A percentile compares a stretch with the other conserved stretches of the same genome.
phyloP scores from a whole-genome alignment of 2,329 filamentous ascomycete species.

The Drechmeria coniospora region DNA sequence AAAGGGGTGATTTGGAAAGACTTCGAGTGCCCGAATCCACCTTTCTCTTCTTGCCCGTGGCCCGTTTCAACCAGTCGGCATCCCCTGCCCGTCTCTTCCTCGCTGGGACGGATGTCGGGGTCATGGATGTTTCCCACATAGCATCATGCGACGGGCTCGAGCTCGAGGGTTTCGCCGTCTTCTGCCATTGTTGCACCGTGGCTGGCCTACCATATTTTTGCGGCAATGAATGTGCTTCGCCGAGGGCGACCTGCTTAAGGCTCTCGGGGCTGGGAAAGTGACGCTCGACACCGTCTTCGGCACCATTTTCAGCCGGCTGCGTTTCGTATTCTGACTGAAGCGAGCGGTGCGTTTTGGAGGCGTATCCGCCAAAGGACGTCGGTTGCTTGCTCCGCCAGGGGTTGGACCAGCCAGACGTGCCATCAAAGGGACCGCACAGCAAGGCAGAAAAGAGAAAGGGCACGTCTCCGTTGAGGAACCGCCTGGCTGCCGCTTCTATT shows the following conservation, averaged over 20 bases:
- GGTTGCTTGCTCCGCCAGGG: conserved; percentile 15
- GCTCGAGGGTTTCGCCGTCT: no score
- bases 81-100: conserved; percentile 12
- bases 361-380: no score
- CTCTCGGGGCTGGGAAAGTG: conserved; percentile 27
- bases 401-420: conserved; percentile 15
- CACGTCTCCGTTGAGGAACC: conserved; percentile 39
- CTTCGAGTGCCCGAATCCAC: conserved; percentile 4
- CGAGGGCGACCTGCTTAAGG: conserved; percentile 17
- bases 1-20: neutral
- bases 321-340: no score
- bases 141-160: conserved; percentile 4
- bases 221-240: conserved; percentile 14
- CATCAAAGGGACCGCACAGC: conserved; percentile 46
- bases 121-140: conserved; percentile 8
- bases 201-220: conserved; percentile 16
- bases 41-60: conserved; percentile 13
- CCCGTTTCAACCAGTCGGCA: conserved; percentile 18
- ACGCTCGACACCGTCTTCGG: conserved; percentile 12
- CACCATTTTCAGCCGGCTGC: neutral
- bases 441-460: conserved; percentile 44
- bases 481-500: conserved; percentile 44
- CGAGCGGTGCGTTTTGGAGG: no score
- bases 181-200: conserved; percentile 17
- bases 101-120: conserved; percentile 4